Evolutionary conservation across 2,329 filamentous ascomycete genomes (phyloP).

Genomic region (Venturia nashicola): DNA sequence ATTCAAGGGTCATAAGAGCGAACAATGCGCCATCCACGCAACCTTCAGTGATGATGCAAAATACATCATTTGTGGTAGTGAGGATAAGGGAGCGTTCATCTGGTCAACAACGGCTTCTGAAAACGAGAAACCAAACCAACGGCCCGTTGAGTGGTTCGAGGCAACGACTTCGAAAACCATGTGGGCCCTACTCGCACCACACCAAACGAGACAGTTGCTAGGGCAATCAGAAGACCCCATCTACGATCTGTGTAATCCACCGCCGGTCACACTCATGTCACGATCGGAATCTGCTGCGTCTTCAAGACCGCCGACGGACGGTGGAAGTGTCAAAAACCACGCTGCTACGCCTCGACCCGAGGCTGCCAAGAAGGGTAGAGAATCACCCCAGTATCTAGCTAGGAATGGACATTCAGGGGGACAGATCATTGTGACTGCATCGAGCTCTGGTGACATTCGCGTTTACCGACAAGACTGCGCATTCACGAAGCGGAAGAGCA

Average conservation of each 20-base stretch:
- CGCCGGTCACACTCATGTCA: conserved; percentile 70
- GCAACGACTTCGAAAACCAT: conserved; percentile 84
- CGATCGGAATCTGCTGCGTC: conserved; percentile 50
- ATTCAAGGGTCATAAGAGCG: conserved; percentile 83
- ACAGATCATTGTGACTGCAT: conserved; percentile 85
- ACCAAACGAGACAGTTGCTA: conserved; percentile 63
- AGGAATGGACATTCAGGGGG: conserved; percentile 66
- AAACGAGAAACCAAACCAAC: conserved; percentile 62
- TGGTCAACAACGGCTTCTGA: conserved; percentile 55
- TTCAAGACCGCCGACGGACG: conserved; percentile 35
- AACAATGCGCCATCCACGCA: conserved; percentile 80
- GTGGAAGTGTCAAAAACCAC: conserved; percentile 17
- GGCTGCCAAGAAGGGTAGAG: conserved; percentile 30
- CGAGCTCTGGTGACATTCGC: conserved; percentile 80
- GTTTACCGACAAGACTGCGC: conserved; percentile 94
- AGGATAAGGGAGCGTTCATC: conserved; percentile 80
- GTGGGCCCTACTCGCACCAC: conserved; percentile 74
- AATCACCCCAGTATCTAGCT: conserved; percentile 65
- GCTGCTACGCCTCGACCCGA: conserved; percentile 7
- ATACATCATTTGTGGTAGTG: conserved; percentile 85
- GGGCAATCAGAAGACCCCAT: conserved; percentile 77
- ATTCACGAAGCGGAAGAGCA: conserved; percentile 2
- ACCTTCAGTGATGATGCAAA: conserved; percentile 76
- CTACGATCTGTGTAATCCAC: conserved; percentile 94
- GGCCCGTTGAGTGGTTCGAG: conserved; percentile 79